phyloP scores from a whole-genome alignment of 768 basidiomycete genomes.

The Fibroporia radiculosa region DNA sequence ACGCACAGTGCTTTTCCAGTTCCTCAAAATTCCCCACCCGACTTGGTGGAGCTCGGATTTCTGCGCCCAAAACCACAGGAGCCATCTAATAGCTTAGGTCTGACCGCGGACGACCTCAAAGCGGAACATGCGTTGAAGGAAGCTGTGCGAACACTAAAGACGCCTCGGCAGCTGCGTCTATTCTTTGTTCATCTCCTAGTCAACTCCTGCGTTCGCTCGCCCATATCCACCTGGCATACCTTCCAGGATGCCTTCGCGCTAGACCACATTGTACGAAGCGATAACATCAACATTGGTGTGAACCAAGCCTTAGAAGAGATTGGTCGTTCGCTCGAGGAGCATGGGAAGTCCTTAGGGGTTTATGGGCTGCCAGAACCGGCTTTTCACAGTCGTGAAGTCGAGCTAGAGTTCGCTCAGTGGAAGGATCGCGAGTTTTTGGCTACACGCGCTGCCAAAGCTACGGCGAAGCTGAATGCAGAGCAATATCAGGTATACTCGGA shows the following conservation, averaged over 20 bases:
- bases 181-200: constrained; percentile 33
- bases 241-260: constrained; percentile 17
- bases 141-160: constrained; percentile 23
- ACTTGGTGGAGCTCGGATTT: no score
- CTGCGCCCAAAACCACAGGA: background rate
- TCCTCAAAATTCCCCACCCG: background rate
- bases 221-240: constrained; percentile 21
- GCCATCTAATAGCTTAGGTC: constrained; percentile 17
- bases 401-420: constrained; percentile 21
- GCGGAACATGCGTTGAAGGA: constrained; percentile 27
- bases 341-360: constrained; percentile 18
- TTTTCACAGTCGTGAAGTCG: constrained; percentile 20
- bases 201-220: constrained; percentile 23
- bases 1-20: background rate
- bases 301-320: constrained; percentile 20
- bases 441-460: constrained; percentile 6
- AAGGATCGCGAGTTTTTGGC: constrained; percentile 5
- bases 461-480: constrained; percentile 16
- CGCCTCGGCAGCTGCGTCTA: constrained; percentile 29
- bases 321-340: constrained; percentile 15
- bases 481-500: constrained; percentile 18
- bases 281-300: constrained; percentile 13
- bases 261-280: constrained; percentile 16
- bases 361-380: constrained; percentile 25
- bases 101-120: constrained; percentile 20